Conservation (phyloP, 805 yeast species). For the Starmerella vaccinii region DNA sequence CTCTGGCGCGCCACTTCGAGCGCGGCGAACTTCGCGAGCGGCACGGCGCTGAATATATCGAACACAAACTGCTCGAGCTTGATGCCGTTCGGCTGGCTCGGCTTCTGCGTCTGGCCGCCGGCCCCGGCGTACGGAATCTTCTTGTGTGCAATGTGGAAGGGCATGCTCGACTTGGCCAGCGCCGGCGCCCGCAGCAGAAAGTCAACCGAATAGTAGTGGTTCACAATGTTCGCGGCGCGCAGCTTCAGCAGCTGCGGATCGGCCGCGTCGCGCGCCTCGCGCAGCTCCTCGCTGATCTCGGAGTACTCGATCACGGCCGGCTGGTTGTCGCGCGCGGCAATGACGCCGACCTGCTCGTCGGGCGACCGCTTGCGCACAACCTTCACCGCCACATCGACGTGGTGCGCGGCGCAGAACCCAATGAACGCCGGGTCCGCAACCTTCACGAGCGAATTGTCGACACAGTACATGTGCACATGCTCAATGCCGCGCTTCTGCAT, state of each 20-base stretch:
- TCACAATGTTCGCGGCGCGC: conserved; percentile 94
- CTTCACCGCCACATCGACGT: conserved; percentile 75
- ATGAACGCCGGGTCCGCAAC: conserved; percentile 87
- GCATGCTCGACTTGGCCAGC: conserved; percentile 49
- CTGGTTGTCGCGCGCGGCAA: conserved; percentile 46
- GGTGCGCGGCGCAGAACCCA: conserved; percentile 66
- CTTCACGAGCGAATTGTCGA: conserved; percentile 82
- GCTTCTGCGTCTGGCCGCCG: conserved; percentile 44
- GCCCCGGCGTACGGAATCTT: conserved; percentile 59
- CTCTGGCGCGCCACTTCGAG: conserved; percentile 76
- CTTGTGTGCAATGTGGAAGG: conserved; percentile 92
- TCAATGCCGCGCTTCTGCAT: conserved; percentile 57
- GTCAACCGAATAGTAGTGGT: conserved; percentile 85
- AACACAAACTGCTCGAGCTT: conserved; percentile 94
- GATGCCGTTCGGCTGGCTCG: conserved; percentile 77
- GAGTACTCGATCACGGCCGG: conserved; percentile 95
- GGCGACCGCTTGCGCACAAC: conserved; percentile 90
- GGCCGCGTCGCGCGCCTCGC: conserved; percentile 50
- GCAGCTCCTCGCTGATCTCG: conserved; percentile 69
- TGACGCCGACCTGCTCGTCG: conserved; percentile 80
- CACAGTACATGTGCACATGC: conserved; percentile 94
- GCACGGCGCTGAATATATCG: conserved; percentile 81
- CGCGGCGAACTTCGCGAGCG: conserved; percentile 67
- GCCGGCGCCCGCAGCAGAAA: conserved; percentile 50
- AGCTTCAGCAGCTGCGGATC: conserved; percentile 48